Evolutionary conservation across 2,329 filamentous ascomycete genomes (phyloP).

Genomic region (Epichloe typhina): DNA sequence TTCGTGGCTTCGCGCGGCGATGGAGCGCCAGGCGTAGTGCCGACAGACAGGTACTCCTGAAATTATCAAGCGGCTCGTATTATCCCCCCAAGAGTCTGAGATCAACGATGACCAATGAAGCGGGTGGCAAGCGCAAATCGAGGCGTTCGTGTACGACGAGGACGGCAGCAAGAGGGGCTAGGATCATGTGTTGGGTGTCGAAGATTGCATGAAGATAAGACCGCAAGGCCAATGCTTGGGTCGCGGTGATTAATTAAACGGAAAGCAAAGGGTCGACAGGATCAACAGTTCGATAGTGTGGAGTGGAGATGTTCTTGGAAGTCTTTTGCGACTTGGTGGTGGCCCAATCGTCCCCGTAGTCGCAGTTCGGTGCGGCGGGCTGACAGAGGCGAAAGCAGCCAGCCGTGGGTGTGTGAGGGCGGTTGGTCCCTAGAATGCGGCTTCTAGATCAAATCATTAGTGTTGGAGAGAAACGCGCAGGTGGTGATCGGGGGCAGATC

Average conservation of each 20-base stretch:
- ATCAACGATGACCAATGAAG: conserved; percentile 13
- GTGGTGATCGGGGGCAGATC: background rate
- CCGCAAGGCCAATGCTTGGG: conserved; percentile 1
- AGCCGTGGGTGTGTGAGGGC: conserved; percentile 8
- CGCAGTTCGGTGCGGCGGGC: background rate
- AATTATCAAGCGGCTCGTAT: conserved; percentile 17
- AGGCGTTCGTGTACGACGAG: conserved; percentile 14
- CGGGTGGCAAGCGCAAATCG: conserved; percentile 9
- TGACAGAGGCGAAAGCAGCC: conserved; percentile 10
- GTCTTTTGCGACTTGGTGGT: conserved; percentile 1
- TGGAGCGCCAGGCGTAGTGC: conserved; percentile 12
- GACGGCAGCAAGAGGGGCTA: conserved; percentile 7
- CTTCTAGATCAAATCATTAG: background rate
- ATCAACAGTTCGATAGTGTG: background rate
- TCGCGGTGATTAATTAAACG: conserved; percentile 1
- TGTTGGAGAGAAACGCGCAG: conserved; percentile 3
- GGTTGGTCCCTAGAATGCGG: background rate
- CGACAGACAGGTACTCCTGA: conserved; percentile 7
- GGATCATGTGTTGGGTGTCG: conserved; percentile 5
- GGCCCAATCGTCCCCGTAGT: background rate
- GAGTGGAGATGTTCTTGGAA: conserved; percentile 4
- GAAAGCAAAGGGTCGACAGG: conserved; percentile 1
- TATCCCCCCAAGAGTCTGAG: conserved; percentile 9
- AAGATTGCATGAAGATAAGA: conserved; percentile 4
- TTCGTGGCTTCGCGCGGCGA: conserved; percentile 13